Evolutionary conservation across 2,329 filamentous ascomycete genomes (phyloP).

Genomic region (Venturiaceae sp.): DNA sequence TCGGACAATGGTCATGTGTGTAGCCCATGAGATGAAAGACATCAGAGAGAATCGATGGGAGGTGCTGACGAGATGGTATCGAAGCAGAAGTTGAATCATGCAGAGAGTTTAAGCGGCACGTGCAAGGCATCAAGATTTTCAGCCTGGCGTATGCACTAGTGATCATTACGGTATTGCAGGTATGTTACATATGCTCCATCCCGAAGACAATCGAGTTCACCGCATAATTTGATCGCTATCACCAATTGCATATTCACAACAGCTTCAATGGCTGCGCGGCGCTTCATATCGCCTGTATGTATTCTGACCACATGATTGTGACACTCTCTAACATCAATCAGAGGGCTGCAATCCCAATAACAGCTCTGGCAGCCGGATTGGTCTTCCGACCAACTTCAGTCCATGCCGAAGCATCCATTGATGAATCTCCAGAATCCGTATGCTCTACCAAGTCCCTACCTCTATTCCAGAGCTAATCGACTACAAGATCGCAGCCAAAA

Average conservation of each 20-base stretch:
- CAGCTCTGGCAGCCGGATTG: slow-evolving; percentile 26
- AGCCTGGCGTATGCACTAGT: no score
- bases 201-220: no score
- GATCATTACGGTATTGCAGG: neutral
- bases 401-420: slow-evolving; percentile 37
- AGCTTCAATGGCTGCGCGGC: slow-evolving; percentile 4
- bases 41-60: no score
- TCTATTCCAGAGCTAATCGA: neutral
- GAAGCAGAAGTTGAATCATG: no score
- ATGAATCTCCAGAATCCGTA: slow-evolving; percentile 16
- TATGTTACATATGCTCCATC: no score
- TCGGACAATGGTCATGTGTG: no score
- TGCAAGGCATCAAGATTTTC: no score
- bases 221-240: no score
- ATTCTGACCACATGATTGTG: neutral
- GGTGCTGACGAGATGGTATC: no score
- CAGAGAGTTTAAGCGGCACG: no score
- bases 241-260: slow-evolving; percentile 9
- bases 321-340: neutral
- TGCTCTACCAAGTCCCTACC: neutral
- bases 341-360: slow-evolving; percentile 1
- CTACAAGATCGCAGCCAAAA: slow-evolving; percentile 11
- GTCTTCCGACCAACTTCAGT: slow-evolving; percentile 36
- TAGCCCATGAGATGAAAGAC: no score
- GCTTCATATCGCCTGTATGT: slow-evolving; percentile 3